Evolutionary conservation across 768 basidiomycete species (phyloP), one percentile per base, ranked within the genome.

Genomic region (Pleurotus cornucopiae): DNA sequence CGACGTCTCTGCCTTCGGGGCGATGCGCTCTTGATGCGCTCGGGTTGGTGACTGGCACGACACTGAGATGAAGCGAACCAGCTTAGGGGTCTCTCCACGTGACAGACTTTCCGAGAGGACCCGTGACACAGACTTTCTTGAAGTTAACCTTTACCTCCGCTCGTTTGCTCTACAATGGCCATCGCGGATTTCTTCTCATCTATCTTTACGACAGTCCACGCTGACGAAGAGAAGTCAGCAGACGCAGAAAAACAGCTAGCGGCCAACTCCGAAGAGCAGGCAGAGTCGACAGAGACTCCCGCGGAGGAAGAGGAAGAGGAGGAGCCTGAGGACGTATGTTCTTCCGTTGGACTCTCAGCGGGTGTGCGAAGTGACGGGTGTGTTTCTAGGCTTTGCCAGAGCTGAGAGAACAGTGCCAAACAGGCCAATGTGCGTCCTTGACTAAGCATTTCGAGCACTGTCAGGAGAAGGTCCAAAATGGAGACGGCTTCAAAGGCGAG

Each of bases 371-470:
- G 30, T 34, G 30, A 34, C 30, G 30, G 30, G 7, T 3, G 3
- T 34, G 30, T 34, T 34, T 34, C 30, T 48, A 96, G 93, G 45
- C 76, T 20, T 81, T 88, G 25, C 91, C 92, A 23, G 70, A 67
- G 38, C 71, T 96, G 57, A 81, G 86, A 55, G 90, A 91, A 44
- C 88, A 91, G 62, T 93, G 90, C 71, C 78, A 87, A 65, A 73
- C 82, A 30, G 63, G 79, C 2, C 82, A 86, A 61, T 95, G 94
- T 62, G 81, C 80, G 39, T 71, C 83, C 38, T 69, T 86, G 55
- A 76, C 86, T 39, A 83, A 88, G 65, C 94, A 96, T 74, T 96
- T 95, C 70, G 81, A 88, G 57, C 90, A 94, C 66, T 96, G 94
- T 71, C 82, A 90, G 67, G 89, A 94, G 71, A 94, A 92, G 74